Evolutionary conservation across 768 basidiomycete species (phyloP), one percentile per base, ranked within the genome.

Genomic region (Lyophyllum semitale): DNA sequence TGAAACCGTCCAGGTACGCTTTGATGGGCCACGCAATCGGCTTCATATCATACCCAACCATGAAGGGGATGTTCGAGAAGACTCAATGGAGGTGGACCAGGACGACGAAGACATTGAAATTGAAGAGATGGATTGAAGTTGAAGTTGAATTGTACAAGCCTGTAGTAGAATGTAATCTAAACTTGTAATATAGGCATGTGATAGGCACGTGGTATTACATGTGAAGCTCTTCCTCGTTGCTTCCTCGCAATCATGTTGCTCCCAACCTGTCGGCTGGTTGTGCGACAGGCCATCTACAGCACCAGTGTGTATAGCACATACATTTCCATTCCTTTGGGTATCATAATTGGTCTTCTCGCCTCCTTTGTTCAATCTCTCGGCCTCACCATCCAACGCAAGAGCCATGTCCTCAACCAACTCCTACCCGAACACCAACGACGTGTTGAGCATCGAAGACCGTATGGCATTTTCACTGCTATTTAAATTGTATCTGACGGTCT

Each of bases 381-480:
- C 18, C 80, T 98, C 38, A 95, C 95, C 23, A 86, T 98, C 52
- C 95, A 96, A 68, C 86, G 95, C 57, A 94, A 95, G 77, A 93
- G 91, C 62, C 95, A 98, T 79, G 82, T 96, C 46, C 73, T 87
- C 47, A 91, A 95, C 66, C 89, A 93, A 62, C 70, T 74, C 2
- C 77, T 88, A 11, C 91, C 93, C 3, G 78, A 84, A 50, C 66
- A 79, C 22, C 71, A 83, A 48, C 85, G 85, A 66, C 79, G 79
- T 54, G 79, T 83, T 23, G 93, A 95, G 63, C 84, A 90, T 67
- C 82, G 84, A 37, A 80, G 94, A 66, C 94, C 95, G 84, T 92
- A 68, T 74, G 82, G 82, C 29, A 17, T 42, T 38, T 35, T 9
- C 48, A 45, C 35, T 23, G 55, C 30, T 49, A 29, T 26, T 43